These are phyloP conservation scores for Orbilia brochopaga DNA, from an alignment of 2,329 filamentous ascomycete genomes.

Conservation along the genomic window DNA sequence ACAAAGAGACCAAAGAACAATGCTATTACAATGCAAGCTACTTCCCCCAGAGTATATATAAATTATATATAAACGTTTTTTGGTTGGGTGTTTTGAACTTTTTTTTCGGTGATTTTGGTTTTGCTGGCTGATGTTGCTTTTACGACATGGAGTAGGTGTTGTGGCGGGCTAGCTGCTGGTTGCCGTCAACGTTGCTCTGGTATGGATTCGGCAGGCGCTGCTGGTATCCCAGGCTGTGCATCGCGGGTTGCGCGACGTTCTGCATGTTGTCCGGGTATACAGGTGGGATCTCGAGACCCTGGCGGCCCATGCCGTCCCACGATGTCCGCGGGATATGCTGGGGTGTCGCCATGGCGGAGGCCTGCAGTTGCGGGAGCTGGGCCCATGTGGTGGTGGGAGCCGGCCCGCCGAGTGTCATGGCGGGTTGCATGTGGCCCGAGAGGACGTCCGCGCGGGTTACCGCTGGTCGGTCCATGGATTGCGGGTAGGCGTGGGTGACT, in stretches of 20 bases:
- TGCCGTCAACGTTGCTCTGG: slow-evolving; percentile 36
- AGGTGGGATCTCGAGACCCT: slow-evolving; percentile 38
- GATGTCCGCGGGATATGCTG: slow-evolving; percentile 45
- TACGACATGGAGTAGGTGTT: slow-evolving; percentile 45
- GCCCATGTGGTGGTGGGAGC: slow-evolving; percentile 38
- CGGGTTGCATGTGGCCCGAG: slow-evolving; percentile 35
- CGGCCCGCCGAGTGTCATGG: slow-evolving; percentile 21
- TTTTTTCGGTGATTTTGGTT: too few species aligned
- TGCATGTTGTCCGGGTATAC: slow-evolving; percentile 43
- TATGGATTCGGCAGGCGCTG: slow-evolving; percentile 45
- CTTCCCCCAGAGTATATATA: slow-evolving; percentile 24
- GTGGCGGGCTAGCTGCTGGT: slow-evolving; percentile 43
- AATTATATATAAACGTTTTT: not conserved
- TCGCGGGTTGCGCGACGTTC: slow-evolving; percentile 26
- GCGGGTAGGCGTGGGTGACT: slow-evolving; percentile 37
- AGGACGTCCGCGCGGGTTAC: slow-evolving; percentile 44
- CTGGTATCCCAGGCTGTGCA: slow-evolving; percentile 42
- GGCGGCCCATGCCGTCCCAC: slow-evolving; percentile 47
- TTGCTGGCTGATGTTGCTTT: slow-evolving; percentile 18
- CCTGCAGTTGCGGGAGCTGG: slow-evolving; percentile 45
- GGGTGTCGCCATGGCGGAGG: slow-evolving; percentile 33
- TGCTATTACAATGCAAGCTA: slow-evolving; percentile 39
- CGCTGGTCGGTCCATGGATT: slow-evolving; percentile 43
- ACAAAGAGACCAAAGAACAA: not conserved
- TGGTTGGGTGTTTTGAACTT: not conserved